Evolutionary conservation across 2,329 filamentous ascomycete species (phyloP), one percentile per base, ranked within the genome.

Genomic region (Fusarium hostae): DNA sequence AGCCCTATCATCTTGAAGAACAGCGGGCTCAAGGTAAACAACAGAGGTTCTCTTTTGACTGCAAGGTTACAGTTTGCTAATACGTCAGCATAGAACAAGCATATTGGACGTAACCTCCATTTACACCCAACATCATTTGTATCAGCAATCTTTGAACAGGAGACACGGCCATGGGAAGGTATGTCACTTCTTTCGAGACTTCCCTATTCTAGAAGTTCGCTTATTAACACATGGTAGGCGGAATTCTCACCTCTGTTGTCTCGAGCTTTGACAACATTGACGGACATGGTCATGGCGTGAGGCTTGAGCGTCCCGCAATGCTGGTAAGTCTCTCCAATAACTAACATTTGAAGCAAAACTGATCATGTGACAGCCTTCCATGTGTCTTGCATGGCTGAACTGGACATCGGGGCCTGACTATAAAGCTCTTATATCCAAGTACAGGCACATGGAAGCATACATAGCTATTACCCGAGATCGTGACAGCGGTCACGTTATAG

Each of bases 151-250:
- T 59, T 59, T 5, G 47, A 55, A 43, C n/a, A 59, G 7, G 57
- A 59, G 22, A 59, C 57, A 12, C 35, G 57, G 6, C 47, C 57
- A 11, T 59, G 57, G 57, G 57, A 59, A 43, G 57, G 57, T 59
- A n/a, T 1, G n/a, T 18, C 18, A 2, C 15, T 10, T 2, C 2
- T 6, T 24, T 10, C 4, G 1, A 32, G 5, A 3, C 6, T 2
- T 15, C 4, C 0, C 2, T 52, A 2, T 3, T 10, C 2, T 11
- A 20, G 3, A 1, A 15, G 16, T 6, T 35, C 6, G 2, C 4
- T 7, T 24, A 2, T 12, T 45, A 39, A 58, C 16, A 32, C 0
- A 1, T 9, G 4, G 5, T 4, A 58, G 57, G 57, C 22, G 57
- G 35, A 10, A 35, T 30, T 5, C 47, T 59, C 2, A 59, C 47